These are phyloP conservation scores for Lobosporangium transversale DNA, from an alignment of 192 early-diverging fungal genomes.

Conservation along the genomic window DNA sequence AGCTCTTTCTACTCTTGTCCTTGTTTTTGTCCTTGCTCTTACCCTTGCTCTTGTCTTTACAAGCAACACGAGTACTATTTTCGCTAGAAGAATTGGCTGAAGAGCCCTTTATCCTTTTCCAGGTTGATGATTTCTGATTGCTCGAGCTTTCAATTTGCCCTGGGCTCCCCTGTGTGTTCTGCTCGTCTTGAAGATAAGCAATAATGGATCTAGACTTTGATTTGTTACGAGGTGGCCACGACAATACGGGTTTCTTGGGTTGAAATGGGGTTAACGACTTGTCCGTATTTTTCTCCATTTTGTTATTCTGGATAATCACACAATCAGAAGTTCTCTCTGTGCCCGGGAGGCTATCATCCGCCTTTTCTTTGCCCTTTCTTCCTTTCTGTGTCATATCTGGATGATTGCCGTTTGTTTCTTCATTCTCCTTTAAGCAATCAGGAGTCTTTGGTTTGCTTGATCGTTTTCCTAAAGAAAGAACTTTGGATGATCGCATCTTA, in stretches of 20 bases:
- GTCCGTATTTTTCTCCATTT: background rate
- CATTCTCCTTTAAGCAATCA: background rate
- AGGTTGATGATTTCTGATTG: no score
- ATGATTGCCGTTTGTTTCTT: background rate
- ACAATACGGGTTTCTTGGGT: slow-evolving; percentile 1
- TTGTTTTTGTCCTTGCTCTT: no score
- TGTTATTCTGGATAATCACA: no score
- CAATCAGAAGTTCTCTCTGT: no score
- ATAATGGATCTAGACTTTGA: slow-evolving; percentile 10
- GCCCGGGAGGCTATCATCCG: background rate
- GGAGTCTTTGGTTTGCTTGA: background rate
- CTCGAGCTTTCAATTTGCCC: background rate
- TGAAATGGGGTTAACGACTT: background rate
- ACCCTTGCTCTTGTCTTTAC: background rate
- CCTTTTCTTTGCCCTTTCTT: slow-evolving; percentile 2
- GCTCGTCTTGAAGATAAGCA: background rate
- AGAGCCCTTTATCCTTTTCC: no score
- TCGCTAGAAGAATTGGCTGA: no score
- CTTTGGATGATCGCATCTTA: slow-evolving; percentile 13
- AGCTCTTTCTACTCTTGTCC: slow-evolving; percentile 9
- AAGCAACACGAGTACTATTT: background rate
- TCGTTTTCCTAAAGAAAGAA: slow-evolving; percentile 8
- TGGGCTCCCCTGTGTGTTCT: background rate
- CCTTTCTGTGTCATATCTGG: background rate
- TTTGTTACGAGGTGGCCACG: slow-evolving; percentile 21